These are phyloP conservation scores for Sicyos edulis DNA, from an alignment of 306 rosid species.

Conservation along the genomic window DNA sequence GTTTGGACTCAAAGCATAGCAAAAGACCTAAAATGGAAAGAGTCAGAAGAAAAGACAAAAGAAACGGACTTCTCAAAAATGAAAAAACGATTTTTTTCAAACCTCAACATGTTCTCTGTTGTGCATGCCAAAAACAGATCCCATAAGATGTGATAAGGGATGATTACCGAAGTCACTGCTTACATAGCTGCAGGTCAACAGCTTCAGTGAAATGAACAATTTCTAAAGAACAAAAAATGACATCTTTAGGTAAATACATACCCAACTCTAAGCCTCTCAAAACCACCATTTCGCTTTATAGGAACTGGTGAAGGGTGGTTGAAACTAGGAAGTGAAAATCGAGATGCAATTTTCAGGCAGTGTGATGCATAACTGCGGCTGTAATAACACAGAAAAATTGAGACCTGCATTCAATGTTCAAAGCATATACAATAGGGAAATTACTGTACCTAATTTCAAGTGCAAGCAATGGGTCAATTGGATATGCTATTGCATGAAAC, in stretches of 20 bases:
- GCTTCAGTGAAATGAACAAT: not conserved
- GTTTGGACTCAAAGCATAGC: slow-evolving; percentile 91
- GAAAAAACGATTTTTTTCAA: slow-evolving; percentile 10
- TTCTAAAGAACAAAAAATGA: not conserved
- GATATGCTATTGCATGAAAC: slow-evolving; percentile 98
- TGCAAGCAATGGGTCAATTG: slow-evolving; percentile 85
- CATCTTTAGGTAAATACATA: slow-evolving; percentile 28
- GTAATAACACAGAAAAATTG: slow-evolving; percentile 27
- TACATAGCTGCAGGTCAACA: slow-evolving; percentile 40
- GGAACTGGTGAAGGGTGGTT: slow-evolving; percentile 65
- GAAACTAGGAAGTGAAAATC: slow-evolving; percentile 69
- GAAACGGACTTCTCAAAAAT: not conserved
- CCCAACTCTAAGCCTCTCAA: slow-evolving; percentile 77
- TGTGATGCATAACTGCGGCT: slow-evolving; percentile 92
- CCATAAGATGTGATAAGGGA: slow-evolving; percentile 87
- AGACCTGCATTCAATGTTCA: not conserved
- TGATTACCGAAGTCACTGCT: slow-evolving; percentile 68
- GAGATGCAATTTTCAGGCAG: slow-evolving; percentile 83
- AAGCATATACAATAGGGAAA: not conserved
- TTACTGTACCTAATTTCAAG: slow-evolving; percentile 77
- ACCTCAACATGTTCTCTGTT: slow-evolving; percentile 78
- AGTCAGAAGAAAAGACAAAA: not conserved
- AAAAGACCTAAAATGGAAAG: slow-evolving; percentile 57
- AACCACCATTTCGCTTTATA: slow-evolving; percentile 59
- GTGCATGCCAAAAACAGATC: slow-evolving; percentile 97